Evolutionary conservation across 2,329 filamentous ascomycete genomes (phyloP), one percentile per base, ranked within the genome.

Genomic region (Reticulascus tulasneorum): DNA sequence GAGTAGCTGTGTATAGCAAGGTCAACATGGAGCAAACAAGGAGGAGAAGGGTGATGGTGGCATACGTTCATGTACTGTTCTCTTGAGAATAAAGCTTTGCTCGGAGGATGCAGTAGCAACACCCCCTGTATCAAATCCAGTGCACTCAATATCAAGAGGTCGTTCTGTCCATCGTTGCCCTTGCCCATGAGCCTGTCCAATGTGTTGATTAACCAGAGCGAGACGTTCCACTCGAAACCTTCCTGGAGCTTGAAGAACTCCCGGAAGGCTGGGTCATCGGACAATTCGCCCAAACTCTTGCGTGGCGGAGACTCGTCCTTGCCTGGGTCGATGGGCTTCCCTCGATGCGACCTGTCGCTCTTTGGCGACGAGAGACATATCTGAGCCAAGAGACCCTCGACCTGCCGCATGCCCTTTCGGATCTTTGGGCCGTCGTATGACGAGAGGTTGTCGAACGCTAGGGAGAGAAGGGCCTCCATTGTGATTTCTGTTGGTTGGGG

Each of bases 161-260:
- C 89, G 55, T 91, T 93, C 47, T 87, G 82, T 25, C 85, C 86
- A 51, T 89, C 82, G 58, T 79, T 82, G 34, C 82, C 81, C 67
- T 88, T 88, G 28, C 87, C 88, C 53, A 96, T 75, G 31, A 96
- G 75, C 39, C 87, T 77, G 60, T 96, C 89, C 27, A 97, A 77
- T 38, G 87, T 94, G 35, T 82, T 80, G 44, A 95, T 82, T 42
- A 97, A 73, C 42, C 89, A 82, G 64, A 88, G 81, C 11, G 88
- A 84, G 37, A 97, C 87, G 66, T 98, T 98, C 86, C 89, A 97
- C 66, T 97, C 88, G 57, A 98, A 98, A 4, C 90, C 87, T 56
- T 97, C 90, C 61, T 98, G 93, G 47, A 97, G 62, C 59, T 94
- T 88, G 70, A 95, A 96, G 69, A 97, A 97, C 62, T 96, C 89